Evolutionary conservation across 805 yeast species (phyloP).

Genomic region (Metschnikowia santaceciliae): DNA sequence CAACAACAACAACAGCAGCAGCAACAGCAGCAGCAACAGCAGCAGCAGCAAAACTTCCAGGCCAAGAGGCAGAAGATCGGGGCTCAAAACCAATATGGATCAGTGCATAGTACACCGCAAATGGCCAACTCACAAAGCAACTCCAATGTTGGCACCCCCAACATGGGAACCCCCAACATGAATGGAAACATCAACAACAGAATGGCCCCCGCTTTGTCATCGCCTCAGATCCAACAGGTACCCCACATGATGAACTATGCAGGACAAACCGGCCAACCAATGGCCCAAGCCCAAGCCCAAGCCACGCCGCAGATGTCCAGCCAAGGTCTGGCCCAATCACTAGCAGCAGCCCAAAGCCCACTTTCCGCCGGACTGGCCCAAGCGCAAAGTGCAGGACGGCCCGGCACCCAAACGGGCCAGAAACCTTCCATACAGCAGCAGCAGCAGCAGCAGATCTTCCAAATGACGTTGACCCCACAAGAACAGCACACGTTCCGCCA

Average conservation of each 20-base stretch:
- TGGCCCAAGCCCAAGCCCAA: neutral
- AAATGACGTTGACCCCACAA: slow-evolving; percentile 35
- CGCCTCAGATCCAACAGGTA: slow-evolving; percentile 14
- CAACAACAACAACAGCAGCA: slow-evolving; percentile 13
- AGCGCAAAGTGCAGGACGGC: slow-evolving; percentile 4
- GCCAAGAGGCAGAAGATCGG: slow-evolving; percentile 16
- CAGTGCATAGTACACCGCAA: slow-evolving; percentile 11
- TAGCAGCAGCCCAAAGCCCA: neutral
- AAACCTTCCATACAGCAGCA: slow-evolving; percentile 34
- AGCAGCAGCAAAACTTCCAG: slow-evolving; percentile 7
- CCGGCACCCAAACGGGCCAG: slow-evolving; percentile 14
- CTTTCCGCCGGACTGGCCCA: neutral
- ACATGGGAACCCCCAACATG: slow-evolving; percentile 6
- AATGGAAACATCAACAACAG: slow-evolving; percentile 8
- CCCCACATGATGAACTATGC: slow-evolving; percentile 7
- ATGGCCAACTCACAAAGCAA: slow-evolving; percentile 11
- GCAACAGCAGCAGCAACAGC: slow-evolving; percentile 6
- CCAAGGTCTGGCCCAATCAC: slow-evolving; percentile 1
- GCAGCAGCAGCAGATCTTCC: slow-evolving; percentile 46
- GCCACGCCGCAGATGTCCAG: neutral
- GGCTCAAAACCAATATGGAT: slow-evolving; percentile 9
- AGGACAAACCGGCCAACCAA: neutral
- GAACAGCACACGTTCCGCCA: slow-evolving; percentile 42
- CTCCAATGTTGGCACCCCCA: slow-evolving; percentile 15
- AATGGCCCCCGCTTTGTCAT: slow-evolving; percentile 12